These are phyloP conservation scores for Fusarium tupiense DNA, from an alignment of 2,329 filamentous ascomycete genomes.

Conservation along the genomic window DNA sequence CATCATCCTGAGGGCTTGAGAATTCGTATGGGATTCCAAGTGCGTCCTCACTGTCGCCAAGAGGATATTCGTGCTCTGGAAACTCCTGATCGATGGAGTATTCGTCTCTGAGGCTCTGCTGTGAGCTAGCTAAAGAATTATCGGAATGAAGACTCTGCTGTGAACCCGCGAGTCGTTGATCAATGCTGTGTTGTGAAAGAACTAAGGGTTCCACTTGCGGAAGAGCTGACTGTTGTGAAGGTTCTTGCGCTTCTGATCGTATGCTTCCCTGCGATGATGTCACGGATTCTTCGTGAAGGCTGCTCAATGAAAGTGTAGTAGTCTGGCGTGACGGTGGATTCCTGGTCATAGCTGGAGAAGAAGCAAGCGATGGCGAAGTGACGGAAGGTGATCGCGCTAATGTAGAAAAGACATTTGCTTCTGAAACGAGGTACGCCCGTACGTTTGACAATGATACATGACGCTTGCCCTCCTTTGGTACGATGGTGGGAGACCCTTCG, in stretches of 20 bases:
- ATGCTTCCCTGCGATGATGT: conserved; percentile 42
- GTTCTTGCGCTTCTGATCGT: conserved; percentile 29
- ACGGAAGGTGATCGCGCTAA: conserved; percentile 67
- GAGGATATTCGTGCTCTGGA: conserved; percentile 40
- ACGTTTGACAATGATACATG: conserved; percentile 71
- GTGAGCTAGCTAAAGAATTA: conserved; percentile 36
- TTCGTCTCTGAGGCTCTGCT: conserved; percentile 41
- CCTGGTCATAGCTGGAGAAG: conserved; percentile 62
- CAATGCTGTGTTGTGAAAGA: conserved; percentile 17
- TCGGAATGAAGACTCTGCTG: conserved; percentile 22
- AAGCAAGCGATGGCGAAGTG: conserved; percentile 52
- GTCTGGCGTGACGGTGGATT: conserved; percentile 49
- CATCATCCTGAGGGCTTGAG: conserved; percentile 50
- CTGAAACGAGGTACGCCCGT: conserved; percentile 72
- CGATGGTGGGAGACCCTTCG: conserved; percentile 48
- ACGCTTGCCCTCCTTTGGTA: conserved; percentile 71
- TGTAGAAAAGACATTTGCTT: conserved; percentile 71
- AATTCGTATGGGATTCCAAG: conserved; percentile 66
- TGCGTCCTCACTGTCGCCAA: conserved; percentile 64
- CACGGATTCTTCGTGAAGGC: conserved; percentile 40
- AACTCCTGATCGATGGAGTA: conserved; percentile 32
- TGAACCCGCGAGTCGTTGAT: conserved; percentile 31
- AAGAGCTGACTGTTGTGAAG: conserved; percentile 39
- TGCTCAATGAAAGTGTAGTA: conserved; percentile 43
- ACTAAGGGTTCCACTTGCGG: background rate